Conservation (phyloP, 1,139 yeast species). For the Kazachstania sp. region DNA sequence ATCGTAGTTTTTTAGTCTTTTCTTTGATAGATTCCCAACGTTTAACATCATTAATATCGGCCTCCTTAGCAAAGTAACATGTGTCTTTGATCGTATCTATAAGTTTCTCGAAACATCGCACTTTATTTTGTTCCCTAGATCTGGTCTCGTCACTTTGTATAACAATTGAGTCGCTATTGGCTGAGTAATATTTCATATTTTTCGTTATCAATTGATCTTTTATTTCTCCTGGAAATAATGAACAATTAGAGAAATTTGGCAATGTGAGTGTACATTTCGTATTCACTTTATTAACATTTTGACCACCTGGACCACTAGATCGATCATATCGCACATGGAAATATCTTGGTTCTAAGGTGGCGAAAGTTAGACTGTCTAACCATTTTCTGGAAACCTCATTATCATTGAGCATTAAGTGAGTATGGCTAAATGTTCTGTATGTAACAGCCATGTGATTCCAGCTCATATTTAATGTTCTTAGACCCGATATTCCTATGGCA, state of each 20-base stretch:
- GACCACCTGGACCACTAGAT: conserved; percentile 93
- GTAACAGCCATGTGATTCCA: too few relatives aligned
- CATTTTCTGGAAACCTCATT: conserved; percentile 2
- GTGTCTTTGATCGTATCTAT: conserved; percentile 42
- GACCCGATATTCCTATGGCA: too few relatives aligned
- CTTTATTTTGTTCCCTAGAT: conserved; percentile 49
- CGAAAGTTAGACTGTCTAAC: conserved; percentile 38
- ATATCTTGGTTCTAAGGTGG: conserved; percentile 20
- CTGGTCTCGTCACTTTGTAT: conserved; percentile 57
- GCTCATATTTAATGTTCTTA: too few relatives aligned
- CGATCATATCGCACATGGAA: conserved; percentile 56
- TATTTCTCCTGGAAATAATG: conserved; percentile 58
- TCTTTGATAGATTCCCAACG: conserved; percentile 50
- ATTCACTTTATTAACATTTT: conserved; percentile 78
- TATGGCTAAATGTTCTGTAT: background rate
- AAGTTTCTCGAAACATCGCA: conserved; percentile 54
- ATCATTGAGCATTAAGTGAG: background rate
- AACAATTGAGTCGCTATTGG: conserved; percentile 45
- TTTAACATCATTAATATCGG: conserved; percentile 39
- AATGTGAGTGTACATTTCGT: conserved; percentile 69
- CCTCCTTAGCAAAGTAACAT: conserved; percentile 45
- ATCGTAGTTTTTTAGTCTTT: conserved; percentile 41
- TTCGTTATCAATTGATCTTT: conserved; percentile 36
- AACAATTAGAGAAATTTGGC: conserved; percentile 41
- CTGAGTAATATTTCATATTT: conserved; percentile 49